phyloP scores from a whole-genome alignment of 1,284 basidiomycete species.

The Erythrobasidium hasegawianum region DNA sequence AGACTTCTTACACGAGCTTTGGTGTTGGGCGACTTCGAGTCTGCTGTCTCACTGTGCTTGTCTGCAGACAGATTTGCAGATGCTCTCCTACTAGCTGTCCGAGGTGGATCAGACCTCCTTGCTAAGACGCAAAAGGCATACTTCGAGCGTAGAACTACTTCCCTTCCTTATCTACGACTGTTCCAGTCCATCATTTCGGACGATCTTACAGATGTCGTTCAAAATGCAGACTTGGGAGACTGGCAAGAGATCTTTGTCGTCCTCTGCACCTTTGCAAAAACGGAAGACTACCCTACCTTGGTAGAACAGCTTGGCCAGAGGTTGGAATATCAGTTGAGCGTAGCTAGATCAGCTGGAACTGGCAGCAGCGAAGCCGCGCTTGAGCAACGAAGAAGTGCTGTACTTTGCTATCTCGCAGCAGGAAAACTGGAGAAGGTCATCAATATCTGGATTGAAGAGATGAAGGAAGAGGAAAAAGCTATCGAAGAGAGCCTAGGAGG shows the following conservation, averaged over 20 bases:
- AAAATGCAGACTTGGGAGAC: constrained; percentile 89
- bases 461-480: constrained; percentile 74
- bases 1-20: constrained; percentile 85
- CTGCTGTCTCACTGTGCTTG: constrained; percentile 86
- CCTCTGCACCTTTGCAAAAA: constrained; percentile 87
- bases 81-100: constrained; percentile 86
- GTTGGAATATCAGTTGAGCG: constrained; percentile 74
- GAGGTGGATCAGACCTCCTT: constrained; percentile 84
- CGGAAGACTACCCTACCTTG: constrained; percentile 70
- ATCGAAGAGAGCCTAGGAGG: constrained; percentile 43
- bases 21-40: constrained; percentile 89
- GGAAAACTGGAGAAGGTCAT: constrained; percentile 83
- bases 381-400: constrained; percentile 79
- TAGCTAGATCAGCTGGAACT: constrained; percentile 56
- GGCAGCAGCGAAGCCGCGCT: constrained; percentile 52
- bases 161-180: constrained; percentile 82
- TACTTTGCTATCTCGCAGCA: constrained; percentile 80
- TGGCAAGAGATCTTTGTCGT: constrained; percentile 98
- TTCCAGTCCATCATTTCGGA: constrained; percentile 94
- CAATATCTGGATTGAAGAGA: constrained; percentile 88
- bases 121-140: constrained; percentile 88
- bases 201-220: constrained; percentile 86
- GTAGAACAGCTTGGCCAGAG: constrained; percentile 91
- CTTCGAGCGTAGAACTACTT: constrained; percentile 74
- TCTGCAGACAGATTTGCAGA: constrained; percentile 88